These are phyloP conservation scores for Coleophoma cylindrospora DNA, from an alignment of 2,329 filamentous ascomycete species.

Conservation along the genomic window DNA sequence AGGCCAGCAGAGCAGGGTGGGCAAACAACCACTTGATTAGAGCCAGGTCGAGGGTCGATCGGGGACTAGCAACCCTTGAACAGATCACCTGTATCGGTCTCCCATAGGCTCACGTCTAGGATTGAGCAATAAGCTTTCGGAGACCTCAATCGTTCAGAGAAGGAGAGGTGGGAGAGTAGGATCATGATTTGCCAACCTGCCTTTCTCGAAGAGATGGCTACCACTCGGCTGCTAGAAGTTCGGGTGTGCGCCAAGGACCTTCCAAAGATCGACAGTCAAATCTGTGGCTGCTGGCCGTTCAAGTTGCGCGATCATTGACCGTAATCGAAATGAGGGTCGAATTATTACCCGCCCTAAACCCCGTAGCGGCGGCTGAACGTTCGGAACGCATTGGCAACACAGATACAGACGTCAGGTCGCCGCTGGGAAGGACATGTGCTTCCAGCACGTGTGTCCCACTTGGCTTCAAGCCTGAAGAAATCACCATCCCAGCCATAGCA, in stretches of 20 bases:
- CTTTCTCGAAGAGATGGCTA: background rate
- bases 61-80: background rate
- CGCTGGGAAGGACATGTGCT: too few relatives aligned
- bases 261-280: background rate
- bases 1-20: too few relatives aligned
- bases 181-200: background rate
- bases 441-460: too few relatives aligned
- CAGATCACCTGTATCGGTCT: background rate
- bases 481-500: too few relatives aligned
- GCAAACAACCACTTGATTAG: background rate
- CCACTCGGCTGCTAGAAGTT: too few relatives aligned
- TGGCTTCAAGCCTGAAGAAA: too few relatives aligned
- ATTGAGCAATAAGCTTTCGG: constrained; percentile 1
- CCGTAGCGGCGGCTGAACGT: too few relatives aligned
- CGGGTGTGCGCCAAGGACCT: background rate
- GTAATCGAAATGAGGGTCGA: too few relatives aligned
- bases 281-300: background rate
- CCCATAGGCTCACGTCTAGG: constrained; percentile 1
- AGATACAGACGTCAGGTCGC: too few relatives aligned
- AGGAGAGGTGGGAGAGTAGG: constrained; percentile 9
- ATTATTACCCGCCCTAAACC: too few relatives aligned
- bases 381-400: too few relatives aligned
- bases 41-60: background rate
- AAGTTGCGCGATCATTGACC: too few relatives aligned
- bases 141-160: constrained; percentile 7